Conservation (phyloP, 139 green algal species). For the Pycnococcus provasolii region DNA sequence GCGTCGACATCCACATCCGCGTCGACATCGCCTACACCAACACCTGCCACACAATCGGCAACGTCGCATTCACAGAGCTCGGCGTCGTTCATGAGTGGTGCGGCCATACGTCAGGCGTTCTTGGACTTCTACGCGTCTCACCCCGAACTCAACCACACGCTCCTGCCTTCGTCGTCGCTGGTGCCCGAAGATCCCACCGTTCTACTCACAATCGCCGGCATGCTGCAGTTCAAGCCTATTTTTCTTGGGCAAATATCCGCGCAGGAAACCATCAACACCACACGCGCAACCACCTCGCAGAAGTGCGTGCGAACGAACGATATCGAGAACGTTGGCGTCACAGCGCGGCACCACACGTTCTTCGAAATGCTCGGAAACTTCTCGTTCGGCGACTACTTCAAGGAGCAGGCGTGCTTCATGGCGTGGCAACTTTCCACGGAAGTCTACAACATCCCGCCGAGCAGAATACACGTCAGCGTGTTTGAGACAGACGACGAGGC, state of each 20-base stretch:
- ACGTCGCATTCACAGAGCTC: background rate
- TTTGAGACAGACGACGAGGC: slow-evolving; percentile 80
- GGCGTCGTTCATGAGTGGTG: slow-evolving; percentile 28
- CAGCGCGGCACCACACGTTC: slow-evolving; percentile 88
- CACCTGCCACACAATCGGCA: background rate
- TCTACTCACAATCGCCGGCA: slow-evolving; percentile 64
- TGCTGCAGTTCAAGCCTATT: slow-evolving; percentile 94
- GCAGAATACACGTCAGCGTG: slow-evolving; percentile 73
- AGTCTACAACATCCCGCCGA: background rate
- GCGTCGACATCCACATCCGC: background rate
- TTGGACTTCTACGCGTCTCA: slow-evolving; percentile 65
- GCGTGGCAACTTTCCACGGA: slow-evolving; percentile 1
- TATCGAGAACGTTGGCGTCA: slow-evolving; percentile 90
- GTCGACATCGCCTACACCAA: background rate
- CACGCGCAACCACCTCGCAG: slow-evolving; percentile 76
- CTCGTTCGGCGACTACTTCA: slow-evolving; percentile 92
- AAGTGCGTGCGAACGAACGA: slow-evolving; percentile 95
- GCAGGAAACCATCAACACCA: background rate
- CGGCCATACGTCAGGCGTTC: slow-evolving; percentile 70
- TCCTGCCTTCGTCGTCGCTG: slow-evolving; percentile 66
- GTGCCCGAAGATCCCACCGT: slow-evolving; percentile 50
- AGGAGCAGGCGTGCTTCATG: slow-evolving; percentile 35
- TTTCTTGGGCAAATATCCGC: slow-evolving; percentile 71
- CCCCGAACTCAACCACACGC: slow-evolving; percentile 43
- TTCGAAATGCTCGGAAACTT: slow-evolving; percentile 97